phyloP scores from a whole-genome alignment of 805 yeast species.

The Wickerhamiella azyma region DNA sequence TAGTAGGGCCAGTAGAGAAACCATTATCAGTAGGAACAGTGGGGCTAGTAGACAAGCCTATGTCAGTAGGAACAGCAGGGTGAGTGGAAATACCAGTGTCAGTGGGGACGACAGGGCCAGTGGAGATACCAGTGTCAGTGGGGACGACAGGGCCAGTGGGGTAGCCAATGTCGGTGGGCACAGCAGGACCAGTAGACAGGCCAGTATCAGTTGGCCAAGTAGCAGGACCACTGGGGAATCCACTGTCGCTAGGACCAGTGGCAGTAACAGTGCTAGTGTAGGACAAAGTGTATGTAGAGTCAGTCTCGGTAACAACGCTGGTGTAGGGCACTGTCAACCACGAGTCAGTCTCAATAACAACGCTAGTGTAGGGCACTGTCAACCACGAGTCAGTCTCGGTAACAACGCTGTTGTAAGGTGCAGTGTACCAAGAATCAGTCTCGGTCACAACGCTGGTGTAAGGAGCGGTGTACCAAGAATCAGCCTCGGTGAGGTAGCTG shows the following conservation, averaged over 20 bases:
- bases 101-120: not conserved
- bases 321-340: not conserved
- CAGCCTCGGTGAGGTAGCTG: not conserved
- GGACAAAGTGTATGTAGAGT: not conserved
- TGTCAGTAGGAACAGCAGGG: not conserved
- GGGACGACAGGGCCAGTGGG: not conserved
- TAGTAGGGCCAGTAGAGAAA: no score
- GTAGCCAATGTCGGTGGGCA: not conserved
- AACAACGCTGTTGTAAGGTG: not conserved
- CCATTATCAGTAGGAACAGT: no score
- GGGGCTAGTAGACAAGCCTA: not conserved
- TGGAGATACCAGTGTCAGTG: not conserved
- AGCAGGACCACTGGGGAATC: not conserved
- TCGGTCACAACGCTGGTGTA: not conserved
- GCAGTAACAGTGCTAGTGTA: not conserved
- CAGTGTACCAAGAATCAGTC: constrained; percentile 1
- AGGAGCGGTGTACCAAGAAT: not conserved
- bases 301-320: not conserved
- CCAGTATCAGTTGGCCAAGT: not conserved
- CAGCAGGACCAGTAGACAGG: not conserved
- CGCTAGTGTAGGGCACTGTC: not conserved
- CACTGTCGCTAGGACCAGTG: not conserved
- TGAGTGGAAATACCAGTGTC: not conserved
- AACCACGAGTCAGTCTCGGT: not conserved
- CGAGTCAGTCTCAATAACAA: not conserved